These are phyloP conservation scores for Cytospora piceicola DNA, from an alignment of 2,329 filamentous ascomycete genomes.

Conservation along the genomic window DNA sequence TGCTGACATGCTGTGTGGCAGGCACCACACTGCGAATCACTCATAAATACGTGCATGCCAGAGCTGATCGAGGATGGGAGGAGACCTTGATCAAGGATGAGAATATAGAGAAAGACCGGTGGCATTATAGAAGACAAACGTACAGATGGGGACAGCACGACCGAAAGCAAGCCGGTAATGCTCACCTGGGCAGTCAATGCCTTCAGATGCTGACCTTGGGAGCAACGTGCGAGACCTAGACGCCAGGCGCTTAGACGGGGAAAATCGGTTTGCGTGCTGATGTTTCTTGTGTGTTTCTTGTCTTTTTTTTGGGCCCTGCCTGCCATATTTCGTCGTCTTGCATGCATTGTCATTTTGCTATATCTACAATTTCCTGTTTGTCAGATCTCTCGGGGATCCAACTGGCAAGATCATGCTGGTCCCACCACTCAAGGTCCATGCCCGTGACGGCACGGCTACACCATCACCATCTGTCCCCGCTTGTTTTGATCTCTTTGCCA, in stretches of 20 bases:
- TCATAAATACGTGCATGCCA: constrained; percentile 36
- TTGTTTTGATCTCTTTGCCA: constrained; percentile 2
- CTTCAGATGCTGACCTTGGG: background rate
- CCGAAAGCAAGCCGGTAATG: no score
- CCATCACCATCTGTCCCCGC: background rate
- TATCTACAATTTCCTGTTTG: constrained; percentile 20
- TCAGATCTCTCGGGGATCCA: constrained; percentile 15
- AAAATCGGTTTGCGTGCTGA: no score
- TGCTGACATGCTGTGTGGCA: background rate
- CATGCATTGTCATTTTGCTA: constrained; percentile 19
- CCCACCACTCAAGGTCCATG: background rate
- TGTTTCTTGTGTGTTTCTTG: no score
- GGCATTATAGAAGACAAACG: background rate
- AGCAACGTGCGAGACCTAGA: background rate
- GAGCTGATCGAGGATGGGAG: no score
- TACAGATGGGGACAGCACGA: background rate
- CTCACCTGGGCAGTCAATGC: background rate
- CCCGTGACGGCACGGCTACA: constrained; percentile 14
- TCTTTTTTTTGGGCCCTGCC: background rate
- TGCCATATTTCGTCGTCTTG: constrained; percentile 1
- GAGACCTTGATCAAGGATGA: no score
- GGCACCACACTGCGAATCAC: background rate
- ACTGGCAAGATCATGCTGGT: constrained; percentile 15
- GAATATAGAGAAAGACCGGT: no score
- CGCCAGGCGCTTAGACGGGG: background rate